Percentiles rank a stretch among this genome's conserved stretches.
Conservation (phyloP, 495 filamentous ascomycete species). For the Aspergillus sclerotioniger region DNA sequence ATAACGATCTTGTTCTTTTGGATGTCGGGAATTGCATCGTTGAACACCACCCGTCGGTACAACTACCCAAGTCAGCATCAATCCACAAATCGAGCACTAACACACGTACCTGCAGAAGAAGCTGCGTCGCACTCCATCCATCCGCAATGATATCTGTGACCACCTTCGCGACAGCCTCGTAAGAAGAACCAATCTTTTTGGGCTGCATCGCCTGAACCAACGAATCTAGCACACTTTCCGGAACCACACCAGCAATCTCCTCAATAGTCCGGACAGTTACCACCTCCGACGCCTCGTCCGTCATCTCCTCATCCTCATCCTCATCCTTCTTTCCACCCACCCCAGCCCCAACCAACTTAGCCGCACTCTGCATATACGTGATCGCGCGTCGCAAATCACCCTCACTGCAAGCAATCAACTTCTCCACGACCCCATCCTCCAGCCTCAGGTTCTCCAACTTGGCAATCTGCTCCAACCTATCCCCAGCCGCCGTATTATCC, state of each 20-base stretch:
- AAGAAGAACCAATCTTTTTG: slow-evolving; percentile 58
- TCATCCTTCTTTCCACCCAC: slow-evolving; percentile 44
- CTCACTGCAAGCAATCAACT: slow-evolving; percentile 81
- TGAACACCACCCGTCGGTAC: slow-evolving; percentile 77
- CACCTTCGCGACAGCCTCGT: slow-evolving; percentile 69
- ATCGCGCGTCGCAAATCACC: slow-evolving; percentile 95
- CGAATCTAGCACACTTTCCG: slow-evolving; percentile 63
- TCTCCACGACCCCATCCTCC: slow-evolving; percentile 76
- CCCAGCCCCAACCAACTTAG: slow-evolving; percentile 68
- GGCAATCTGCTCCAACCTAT: slow-evolving; percentile 77
- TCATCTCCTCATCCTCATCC: slow-evolving; percentile 51
- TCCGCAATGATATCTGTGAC: slow-evolving; percentile 92
- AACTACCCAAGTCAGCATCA: slow-evolving; percentile 49
- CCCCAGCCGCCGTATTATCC: slow-evolving; percentile 76
- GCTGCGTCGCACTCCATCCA: slow-evolving; percentile 95
- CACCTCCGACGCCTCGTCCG: slow-evolving; percentile 32
- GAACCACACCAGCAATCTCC: slow-evolving; percentile 95
- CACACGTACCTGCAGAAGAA: slow-evolving; percentile 66
- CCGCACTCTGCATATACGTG: slow-evolving; percentile 91
- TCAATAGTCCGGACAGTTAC: slow-evolving; percentile 80
- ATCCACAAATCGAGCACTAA: neutral
- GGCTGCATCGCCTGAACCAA: slow-evolving; percentile 79
- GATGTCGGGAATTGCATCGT: slow-evolving; percentile 75
- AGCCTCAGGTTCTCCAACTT: slow-evolving; percentile 67
- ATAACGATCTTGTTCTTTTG: slow-evolving; percentile 90